Percentiles rank a stretch among this genome's conserved stretches.
Conservation (phyloP, 176 grass and related monocot species). For the Triticum monococcum region DNA sequence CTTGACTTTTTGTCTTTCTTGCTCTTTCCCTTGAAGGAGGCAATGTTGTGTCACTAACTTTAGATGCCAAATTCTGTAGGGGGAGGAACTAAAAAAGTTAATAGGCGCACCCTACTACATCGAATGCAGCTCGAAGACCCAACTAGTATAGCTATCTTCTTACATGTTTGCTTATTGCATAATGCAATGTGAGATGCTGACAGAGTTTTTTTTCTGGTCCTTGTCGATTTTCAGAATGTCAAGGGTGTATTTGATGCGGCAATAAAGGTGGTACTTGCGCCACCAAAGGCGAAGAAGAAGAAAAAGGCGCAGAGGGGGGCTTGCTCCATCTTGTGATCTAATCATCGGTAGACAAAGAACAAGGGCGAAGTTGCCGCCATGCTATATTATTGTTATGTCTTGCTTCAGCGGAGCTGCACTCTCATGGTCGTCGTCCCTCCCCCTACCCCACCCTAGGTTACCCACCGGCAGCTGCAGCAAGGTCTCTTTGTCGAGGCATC, state of each 20-base stretch:
- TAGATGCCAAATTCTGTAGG: conserved; percentile 37
- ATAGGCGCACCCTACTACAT: conserved; percentile 78
- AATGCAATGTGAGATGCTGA: conserved; percentile 15
- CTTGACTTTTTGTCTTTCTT: neutral
- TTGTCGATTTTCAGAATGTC: conserved; percentile 55
- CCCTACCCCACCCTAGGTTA: conserved; percentile 33
- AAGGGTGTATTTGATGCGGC: conserved; percentile 76
- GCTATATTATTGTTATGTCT: conserved; percentile 49
- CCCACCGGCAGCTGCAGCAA: conserved; percentile 63
- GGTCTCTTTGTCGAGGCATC: conserved; percentile 61
- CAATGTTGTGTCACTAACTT: conserved; percentile 5
- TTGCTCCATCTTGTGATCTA: conserved; percentile 83
- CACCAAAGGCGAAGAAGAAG: conserved; percentile 81
- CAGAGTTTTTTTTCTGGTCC: neutral
- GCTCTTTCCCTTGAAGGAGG: neutral
- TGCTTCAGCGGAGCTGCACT: conserved; percentile 48
- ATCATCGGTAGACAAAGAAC: conserved; percentile 64
- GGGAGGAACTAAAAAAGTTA: conserved; percentile 71
- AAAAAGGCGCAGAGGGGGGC: conserved; percentile 59
- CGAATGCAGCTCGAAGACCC: conserved; percentile 89
- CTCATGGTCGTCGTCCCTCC: conserved; percentile 20
- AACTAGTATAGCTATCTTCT: conserved; percentile 56
- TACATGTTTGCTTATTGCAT: neutral
- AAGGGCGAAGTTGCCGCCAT: conserved; percentile 52
- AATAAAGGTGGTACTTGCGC: conserved; percentile 76